These are phyloP conservation scores for Lasiosphaeria miniovina DNA, from an alignment of 495 filamentous ascomycete species.

Conservation along the genomic window DNA sequence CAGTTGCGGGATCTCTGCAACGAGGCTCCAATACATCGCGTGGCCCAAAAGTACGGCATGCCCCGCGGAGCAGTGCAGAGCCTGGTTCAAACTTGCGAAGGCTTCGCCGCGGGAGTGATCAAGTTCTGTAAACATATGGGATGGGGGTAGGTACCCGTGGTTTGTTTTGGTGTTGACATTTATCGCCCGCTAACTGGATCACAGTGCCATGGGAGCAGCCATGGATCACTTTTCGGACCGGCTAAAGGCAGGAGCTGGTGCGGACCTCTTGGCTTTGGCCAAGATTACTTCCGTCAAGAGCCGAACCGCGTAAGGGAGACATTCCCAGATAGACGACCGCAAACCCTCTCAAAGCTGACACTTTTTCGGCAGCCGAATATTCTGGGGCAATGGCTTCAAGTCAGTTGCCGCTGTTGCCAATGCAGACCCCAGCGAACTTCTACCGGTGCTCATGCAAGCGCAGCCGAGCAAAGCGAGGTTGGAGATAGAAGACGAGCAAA, in stretches of 20 bases:
- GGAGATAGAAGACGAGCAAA: constrained; percentile 57
- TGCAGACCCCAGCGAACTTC: constrained; percentile 62
- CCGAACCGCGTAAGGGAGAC: constrained; percentile 54
- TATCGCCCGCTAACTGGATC: not conserved
- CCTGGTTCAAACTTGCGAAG: constrained; percentile 70
- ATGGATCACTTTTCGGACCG: constrained; percentile 76
- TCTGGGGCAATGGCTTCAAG: constrained; percentile 75
- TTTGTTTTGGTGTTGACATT: constrained; percentile 1
- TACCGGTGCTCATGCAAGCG: constrained; percentile 69
- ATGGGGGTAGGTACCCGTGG: constrained; percentile 49
- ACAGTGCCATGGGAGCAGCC: constrained; percentile 62
- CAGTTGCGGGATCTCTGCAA: constrained; percentile 82
- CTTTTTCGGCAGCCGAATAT: constrained; percentile 43
- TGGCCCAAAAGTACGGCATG: constrained; percentile 67
- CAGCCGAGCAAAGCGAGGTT: constrained; percentile 61
- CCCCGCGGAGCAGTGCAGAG: constrained; percentile 70
- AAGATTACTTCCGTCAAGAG: constrained; percentile 78
- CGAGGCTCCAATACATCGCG: constrained; percentile 66
- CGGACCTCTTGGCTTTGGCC: constrained; percentile 69
- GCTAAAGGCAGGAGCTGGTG: constrained; percentile 68
- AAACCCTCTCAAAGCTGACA: constrained; percentile 3
- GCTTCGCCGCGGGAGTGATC: constrained; percentile 74
- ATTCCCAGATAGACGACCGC: not conserved
- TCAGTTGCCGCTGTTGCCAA: constrained; percentile 65
- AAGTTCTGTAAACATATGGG: constrained; percentile 74